Conservation (phyloP, 192 early-diverging fungal species). For the Jimgerdemannia flammicorona region DNA sequence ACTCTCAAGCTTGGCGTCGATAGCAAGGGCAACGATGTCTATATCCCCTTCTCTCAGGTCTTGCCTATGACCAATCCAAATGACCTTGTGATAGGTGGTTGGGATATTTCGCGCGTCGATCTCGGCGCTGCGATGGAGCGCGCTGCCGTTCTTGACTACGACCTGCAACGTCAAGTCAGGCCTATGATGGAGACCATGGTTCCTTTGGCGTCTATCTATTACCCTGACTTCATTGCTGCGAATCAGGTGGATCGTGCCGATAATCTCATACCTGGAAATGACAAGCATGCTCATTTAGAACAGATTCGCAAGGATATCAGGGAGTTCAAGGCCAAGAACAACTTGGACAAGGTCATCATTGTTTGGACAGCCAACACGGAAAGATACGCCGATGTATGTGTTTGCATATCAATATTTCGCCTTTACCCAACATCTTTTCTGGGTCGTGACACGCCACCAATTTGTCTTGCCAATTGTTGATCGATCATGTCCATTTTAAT, state of each 20-base stretch:
- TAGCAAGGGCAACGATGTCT: constrained; percentile 80
- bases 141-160: constrained; percentile 93
- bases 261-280: constrained; percentile 77
- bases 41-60: constrained; percentile 89
- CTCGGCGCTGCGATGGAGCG: constrained; percentile 92
- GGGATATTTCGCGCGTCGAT: constrained; percentile 91
- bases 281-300: constrained; percentile 92
- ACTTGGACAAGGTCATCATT: constrained; percentile 90
- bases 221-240: constrained; percentile 98
- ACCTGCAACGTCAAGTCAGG: constrained; percentile 91
- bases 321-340: constrained; percentile 87
- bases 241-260: constrained; percentile 98
- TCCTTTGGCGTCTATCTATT: constrained; percentile 96
- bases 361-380: constrained; percentile 99
- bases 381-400: constrained; percentile 62
- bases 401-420: neutral
- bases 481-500: neutral
- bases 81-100: constrained; percentile 96
- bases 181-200: constrained; percentile 76
- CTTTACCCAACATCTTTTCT: neutral
- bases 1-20: constrained; percentile 93
- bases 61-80: constrained; percentile 97
- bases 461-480: too few species aligned
- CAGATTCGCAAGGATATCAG: constrained; percentile 93
- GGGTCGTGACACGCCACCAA: too few species aligned